Evolutionary conservation across 805 yeast genomes (phyloP).

Genomic region (Starmerella scarabaei): DNA sequence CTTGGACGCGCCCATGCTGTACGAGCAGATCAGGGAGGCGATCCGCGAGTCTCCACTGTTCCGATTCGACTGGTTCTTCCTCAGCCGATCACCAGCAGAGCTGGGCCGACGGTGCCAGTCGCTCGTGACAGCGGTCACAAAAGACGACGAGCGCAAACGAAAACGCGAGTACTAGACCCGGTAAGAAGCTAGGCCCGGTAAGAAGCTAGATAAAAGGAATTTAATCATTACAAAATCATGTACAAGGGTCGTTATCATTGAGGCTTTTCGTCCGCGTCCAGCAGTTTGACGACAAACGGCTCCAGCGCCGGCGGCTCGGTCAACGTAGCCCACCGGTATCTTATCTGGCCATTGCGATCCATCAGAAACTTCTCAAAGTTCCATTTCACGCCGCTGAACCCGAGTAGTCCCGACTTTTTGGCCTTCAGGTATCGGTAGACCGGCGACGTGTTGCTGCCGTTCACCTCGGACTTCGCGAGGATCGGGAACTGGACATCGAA

Average conservation of each 20-base stretch:
- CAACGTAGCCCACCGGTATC: slow-evolving; percentile 49
- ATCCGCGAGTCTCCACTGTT: slow-evolving; percentile 64
- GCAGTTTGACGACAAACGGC: slow-evolving; percentile 2
- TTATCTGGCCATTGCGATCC: slow-evolving; percentile 44
- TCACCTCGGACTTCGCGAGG: slow-evolving; percentile 75
- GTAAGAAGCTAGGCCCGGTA: too few relatives aligned
- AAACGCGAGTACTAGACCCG: not conserved
- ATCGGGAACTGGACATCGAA: slow-evolving; percentile 90
- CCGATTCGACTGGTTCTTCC: slow-evolving; percentile 77
- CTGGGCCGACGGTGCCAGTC: slow-evolving; percentile 72
- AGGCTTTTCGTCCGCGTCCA: too few relatives aligned
- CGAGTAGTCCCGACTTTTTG: slow-evolving; percentile 44
- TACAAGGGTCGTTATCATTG: too few relatives aligned
- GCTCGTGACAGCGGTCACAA: slow-evolving; percentile 56
- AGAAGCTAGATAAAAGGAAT: too few relatives aligned
- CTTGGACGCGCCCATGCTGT: slow-evolving; percentile 61
- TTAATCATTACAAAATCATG: too few relatives aligned
- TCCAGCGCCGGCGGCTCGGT: slow-evolving; percentile 49
- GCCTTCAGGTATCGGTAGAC: slow-evolving; percentile 67
- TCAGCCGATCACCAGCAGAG: slow-evolving; percentile 65
- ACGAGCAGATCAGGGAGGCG: slow-evolving; percentile 64
- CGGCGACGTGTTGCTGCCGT: slow-evolving; percentile 69
- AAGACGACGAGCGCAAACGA: slow-evolving; percentile 36
- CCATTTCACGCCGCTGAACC: slow-evolving; percentile 67
- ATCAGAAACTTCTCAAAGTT: slow-evolving; percentile 66